Evolutionary conservation across 2,329 filamentous ascomycete species (phyloP).

Genomic region (Aspergillus pseudoviridinutans): DNA sequence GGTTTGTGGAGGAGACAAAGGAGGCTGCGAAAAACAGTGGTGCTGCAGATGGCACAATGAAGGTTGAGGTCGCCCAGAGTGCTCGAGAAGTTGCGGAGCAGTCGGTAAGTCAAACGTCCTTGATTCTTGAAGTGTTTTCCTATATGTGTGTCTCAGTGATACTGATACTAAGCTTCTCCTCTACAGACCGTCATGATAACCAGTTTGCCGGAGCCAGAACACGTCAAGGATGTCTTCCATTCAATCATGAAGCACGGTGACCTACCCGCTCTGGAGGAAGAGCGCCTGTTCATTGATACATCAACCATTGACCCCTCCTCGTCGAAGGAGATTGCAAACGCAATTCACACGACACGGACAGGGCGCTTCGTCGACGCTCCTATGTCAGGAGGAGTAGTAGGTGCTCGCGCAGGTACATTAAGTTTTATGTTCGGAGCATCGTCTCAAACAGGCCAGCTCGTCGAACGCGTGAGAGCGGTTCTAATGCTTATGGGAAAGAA

Average conservation of each 20-base stretch:
- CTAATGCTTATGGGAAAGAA: conserved; percentile 80
- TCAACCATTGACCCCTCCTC: conserved; percentile 93
- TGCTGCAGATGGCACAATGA: conserved; percentile 34
- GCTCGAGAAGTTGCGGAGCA: conserved; percentile 63
- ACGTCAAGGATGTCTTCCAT: conserved; percentile 78
- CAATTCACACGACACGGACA: conserved; percentile 62
- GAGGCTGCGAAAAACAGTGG: conserved; percentile 25
- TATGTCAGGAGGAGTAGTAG: conserved; percentile 94
- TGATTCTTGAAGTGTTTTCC: no score
- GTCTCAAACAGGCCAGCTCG: conserved; percentile 42
- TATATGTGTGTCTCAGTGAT: not conserved
- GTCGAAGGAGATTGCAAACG: conserved; percentile 70
- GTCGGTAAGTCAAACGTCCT: conserved; percentile 51
- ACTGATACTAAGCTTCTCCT: conserved; percentile 4
- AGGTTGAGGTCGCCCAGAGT: conserved; percentile 54
- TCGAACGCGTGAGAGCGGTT: conserved; percentile 63
- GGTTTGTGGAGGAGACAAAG: conserved; percentile 54
- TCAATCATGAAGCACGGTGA: conserved; percentile 62
- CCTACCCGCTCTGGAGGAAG: conserved; percentile 49
- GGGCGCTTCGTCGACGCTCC: conserved; percentile 88
- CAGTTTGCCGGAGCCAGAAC: conserved; percentile 80
- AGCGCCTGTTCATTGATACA: conserved; percentile 87
- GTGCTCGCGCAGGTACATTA: conserved; percentile 78
- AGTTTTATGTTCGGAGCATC: conserved; percentile 92
- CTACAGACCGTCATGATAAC: conserved; percentile 78